These are phyloP conservation scores for Scheffersomyces quercinus DNA, from an alignment of 1,139 yeast species.

Conservation along the genomic window DNA sequence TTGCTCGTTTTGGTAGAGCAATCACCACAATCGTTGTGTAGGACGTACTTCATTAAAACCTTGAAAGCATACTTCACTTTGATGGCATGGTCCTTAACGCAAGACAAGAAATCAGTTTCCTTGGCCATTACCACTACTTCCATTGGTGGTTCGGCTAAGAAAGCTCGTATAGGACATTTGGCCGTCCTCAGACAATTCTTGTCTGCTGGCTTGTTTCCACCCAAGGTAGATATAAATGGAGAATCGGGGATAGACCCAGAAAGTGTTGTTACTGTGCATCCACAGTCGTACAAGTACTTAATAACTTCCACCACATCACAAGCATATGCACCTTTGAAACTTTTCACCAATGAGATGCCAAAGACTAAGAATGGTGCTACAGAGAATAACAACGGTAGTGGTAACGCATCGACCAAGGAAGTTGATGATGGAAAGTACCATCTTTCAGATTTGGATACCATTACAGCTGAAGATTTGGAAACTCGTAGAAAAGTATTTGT, in stretches of 20 bases:
- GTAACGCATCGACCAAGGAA: constrained; percentile 4
- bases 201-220: constrained; percentile 35
- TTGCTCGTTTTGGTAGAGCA: constrained; percentile 53
- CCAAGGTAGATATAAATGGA: constrained; percentile 1
- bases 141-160: constrained; percentile 39
- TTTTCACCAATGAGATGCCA: constrained; percentile 45
- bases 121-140: constrained; percentile 47
- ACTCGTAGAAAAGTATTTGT: constrained; percentile 60
- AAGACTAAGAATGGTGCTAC: constrained; percentile 10
- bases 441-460: constrained; percentile 31
- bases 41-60: constrained; percentile 60
- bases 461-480: constrained; percentile 56
- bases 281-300: constrained; percentile 51
- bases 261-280: constrained; percentile 26
- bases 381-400: constrained; percentile 2
- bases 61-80: constrained; percentile 57
- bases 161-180: constrained; percentile 44
- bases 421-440: constrained; percentile 29
- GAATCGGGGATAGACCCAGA: constrained; percentile 6
- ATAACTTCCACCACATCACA: constrained; percentile 54
- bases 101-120: constrained; percentile 46
- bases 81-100: constrained; percentile 58
- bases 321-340: constrained; percentile 59
- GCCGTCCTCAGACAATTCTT: constrained; percentile 46
- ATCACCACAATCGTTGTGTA: constrained; percentile 50